Evolutionary conservation across 2,329 filamentous ascomycete species (phyloP), one percentile per base, ranked within the genome.

Genomic region (Mycosphaerella sp.): DNA sequence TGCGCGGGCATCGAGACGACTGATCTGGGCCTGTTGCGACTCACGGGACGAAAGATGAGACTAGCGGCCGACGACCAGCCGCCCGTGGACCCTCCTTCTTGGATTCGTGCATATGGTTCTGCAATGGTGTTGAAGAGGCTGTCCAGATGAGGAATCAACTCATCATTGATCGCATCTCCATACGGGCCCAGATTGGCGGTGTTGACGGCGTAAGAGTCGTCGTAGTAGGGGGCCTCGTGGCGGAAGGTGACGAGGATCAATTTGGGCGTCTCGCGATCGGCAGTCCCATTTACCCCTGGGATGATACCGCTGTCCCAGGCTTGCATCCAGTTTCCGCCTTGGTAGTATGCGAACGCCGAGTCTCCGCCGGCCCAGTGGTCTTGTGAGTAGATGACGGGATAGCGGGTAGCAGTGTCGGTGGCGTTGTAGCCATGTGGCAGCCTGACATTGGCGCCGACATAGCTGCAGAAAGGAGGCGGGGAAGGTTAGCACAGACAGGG

Each of bases 131-230:
- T 64, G 64, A 70, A 73, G 1, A 43, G 62, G 8, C 56, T 48
- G 34, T 72, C 70, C 23, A 72, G 56, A 31, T 64, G 51, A 0
- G 70, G 69, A 6, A 72, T 65, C 2, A 72, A 62, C 47, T 72
- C 70, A n/a, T 72, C 69, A 55, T 72, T 72, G 59, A 72, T 66
- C 1, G 70, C 70, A 23, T 71, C 70, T 8, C 70, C 70, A 39
- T 68, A 72, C 2, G 70, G 70, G 3, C 70, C 70, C 6, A 72
- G 59, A 45, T 72, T 72, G 2, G 70, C 69, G 0, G 68, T 70
- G 49, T 72, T 72, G 41, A 72, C 70, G 0, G 66, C 69, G 51
- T 72, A 72, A 0, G 69, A 72, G 48, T 72, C 69, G 48, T 72
- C 70, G 55, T 72, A 72, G 49, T 65, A 72, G 0, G 70, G 66